Conservation (phyloP, 179 eudicot genomes). For the Pouteria campechiana region DNA sequence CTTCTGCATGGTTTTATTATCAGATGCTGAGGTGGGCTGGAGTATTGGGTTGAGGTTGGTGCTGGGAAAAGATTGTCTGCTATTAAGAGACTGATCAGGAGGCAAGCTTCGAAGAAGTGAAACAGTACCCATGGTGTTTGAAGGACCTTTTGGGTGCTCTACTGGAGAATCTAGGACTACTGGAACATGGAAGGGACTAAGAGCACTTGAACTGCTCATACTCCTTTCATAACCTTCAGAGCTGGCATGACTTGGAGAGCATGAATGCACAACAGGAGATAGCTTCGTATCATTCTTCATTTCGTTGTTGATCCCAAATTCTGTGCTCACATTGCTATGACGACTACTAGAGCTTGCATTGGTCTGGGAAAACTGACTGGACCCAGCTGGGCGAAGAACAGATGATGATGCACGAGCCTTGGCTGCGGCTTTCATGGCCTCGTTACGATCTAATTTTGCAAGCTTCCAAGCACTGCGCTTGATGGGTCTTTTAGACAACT, state of each 20-base stretch:
- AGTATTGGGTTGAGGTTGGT: slow-evolving; percentile 57
- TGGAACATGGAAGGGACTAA: slow-evolving; percentile 25
- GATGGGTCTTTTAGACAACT: slow-evolving; percentile 45
- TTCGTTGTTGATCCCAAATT: slow-evolving; percentile 59
- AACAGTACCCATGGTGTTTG: too few species aligned
- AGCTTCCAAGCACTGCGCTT: slow-evolving; percentile 92
- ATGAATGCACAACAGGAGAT: slow-evolving; percentile 55
- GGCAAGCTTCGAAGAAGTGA: too few species aligned
- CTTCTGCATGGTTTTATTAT: slow-evolving; percentile 25
- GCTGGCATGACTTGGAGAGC: slow-evolving; percentile 67
- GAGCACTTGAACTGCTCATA: slow-evolving; percentile 66
- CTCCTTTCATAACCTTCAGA: slow-evolving; percentile 61
- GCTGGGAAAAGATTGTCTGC: too few species aligned
- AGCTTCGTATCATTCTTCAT: slow-evolving; percentile 21
- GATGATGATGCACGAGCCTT: slow-evolving; percentile 95
- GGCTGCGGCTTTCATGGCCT: slow-evolving; percentile 87
- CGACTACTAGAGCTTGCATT: slow-evolving; percentile 53
- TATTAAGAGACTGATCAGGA: too few species aligned
- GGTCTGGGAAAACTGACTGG: slow-evolving; percentile 40
- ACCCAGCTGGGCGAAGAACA: slow-evolving; percentile 61
- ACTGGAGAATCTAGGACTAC: slow-evolving; percentile 32
- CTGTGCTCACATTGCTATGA: slow-evolving; percentile 53
- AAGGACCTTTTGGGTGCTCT: slow-evolving; percentile 22
- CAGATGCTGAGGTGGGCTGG: slow-evolving; percentile 50
- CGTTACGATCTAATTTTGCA: slow-evolving; percentile 66